Evolutionary conservation across 495 filamentous ascomycete species (phyloP), one percentile per base, ranked within the genome.

Genomic region (Penicillium mononematosum): DNA sequence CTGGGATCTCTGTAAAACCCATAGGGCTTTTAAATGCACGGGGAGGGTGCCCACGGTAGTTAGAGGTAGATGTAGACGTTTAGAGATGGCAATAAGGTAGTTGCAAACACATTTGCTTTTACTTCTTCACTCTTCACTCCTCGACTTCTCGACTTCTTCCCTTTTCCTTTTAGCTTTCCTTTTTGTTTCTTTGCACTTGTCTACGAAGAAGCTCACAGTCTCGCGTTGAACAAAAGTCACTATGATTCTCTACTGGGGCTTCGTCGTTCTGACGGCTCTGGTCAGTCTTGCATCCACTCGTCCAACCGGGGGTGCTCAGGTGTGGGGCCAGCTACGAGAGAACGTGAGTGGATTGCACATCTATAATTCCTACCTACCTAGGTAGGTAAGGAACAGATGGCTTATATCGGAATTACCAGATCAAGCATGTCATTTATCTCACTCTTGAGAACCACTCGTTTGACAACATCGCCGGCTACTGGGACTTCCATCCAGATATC

Each of bases 401-500:
- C 31, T 50, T 8, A 50, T 5, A 11, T 20, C 12, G 24, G 11
- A 1, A 36, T 1, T 24, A 1, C 9, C 31, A 77, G 67, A 78
- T 76, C 61, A 76, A 76, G 60, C 67, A 79, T 65, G 68, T 77
- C 24, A 58, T 78, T 58, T 76, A 76, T 54, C 60, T 79, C 45
- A 76, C 75, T 52, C 66, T 75, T 55, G 75, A 77, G 56, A 79
- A 78, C 48, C 74, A 75, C 59, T 76, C 73, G 43, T 78, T 76
- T 53, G 74, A 78, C 61, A 77, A 75, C 61, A 74, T 78, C 39
- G 73, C 68, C 17, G 71, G 73, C 29, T 76, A 74, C 65, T 78
- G 73, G 71, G 63, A 71, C 58, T 74, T 75, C 55, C 63, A 74
- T 57, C 65, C 64, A 0, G 68, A 73, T 31, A 78, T 75, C 36